Base-by-base conservation (phyloP, 139 green algal species). In the Choricystis sp. region DNA sequence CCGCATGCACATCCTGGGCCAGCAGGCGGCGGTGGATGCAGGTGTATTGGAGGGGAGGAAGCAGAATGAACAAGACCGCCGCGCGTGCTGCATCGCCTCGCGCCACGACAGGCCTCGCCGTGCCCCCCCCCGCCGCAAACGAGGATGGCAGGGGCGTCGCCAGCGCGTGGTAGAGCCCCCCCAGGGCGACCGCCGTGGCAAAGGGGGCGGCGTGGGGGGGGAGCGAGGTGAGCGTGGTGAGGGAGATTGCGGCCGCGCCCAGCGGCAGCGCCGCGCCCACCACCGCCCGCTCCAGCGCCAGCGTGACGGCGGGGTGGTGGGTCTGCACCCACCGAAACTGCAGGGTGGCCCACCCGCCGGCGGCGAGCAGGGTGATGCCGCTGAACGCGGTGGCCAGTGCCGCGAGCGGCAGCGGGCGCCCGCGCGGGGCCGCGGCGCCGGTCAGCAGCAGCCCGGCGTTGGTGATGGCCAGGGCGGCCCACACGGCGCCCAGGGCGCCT, bases 291-390 rank as follows among this genome's bases (percentile, higher is more conserved):
- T 97, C 91, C 66, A 94, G 83, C 1, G 84, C 82, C 25, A 95
- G 64, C 9, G 83, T 77, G n/a, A 92, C 77, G 21, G 74, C 73
- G 4, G 90, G 88, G 68, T 95, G 82, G 62, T 88, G 80, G 65
- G 89, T 66, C 66, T 94, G 81, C 21, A 96, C 69, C 74, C 83
- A 96, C 26, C 79, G 80, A 76, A 97, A 98, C 74, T 97, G 87
- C 60, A 97, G 61, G 5, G 84, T 90, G 4, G 73, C 78, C 91
- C 91, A 97, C 31, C 85, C 60, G 49, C 81, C 81, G 68, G 69
- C 64, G 21, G 9, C 4, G 3, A 21, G 1, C 3, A 52, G 2
- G 28, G 31, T 31, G 5, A 29, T 56, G 60, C 25, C 25, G 60
- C 0, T 28, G 2, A 3, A 31, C 26, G 19, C 48, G 26, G 65